These are phyloP conservation scores for Monilinia fructigena DNA, from an alignment of 2,329 filamentous ascomycete genomes.

Conservation along the genomic window DNA sequence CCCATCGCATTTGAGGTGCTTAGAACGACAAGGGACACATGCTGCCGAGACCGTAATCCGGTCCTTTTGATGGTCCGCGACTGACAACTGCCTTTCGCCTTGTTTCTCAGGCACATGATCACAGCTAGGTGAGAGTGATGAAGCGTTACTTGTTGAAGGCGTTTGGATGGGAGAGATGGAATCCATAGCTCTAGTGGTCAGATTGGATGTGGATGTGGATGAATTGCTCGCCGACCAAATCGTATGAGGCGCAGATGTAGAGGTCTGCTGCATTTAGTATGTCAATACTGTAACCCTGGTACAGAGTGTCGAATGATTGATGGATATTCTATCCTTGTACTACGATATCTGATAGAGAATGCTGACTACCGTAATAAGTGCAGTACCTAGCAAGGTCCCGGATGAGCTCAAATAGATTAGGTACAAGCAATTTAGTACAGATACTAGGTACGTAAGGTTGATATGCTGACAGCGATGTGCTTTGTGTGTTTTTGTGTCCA, in stretches of 20 bases:
- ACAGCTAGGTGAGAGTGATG: conserved; percentile 21
- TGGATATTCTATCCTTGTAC: conserved; percentile 18
- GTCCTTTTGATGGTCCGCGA: conserved; percentile 28
- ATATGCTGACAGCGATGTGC: conserved; percentile 8
- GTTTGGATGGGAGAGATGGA: conserved; percentile 20
- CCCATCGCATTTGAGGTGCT: conserved; percentile 78
- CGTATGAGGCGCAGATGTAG: conserved; percentile 26
- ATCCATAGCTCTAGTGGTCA: conserved; percentile 24
- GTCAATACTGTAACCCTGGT: conserved; percentile 15
- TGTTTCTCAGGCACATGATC: conserved; percentile 23
- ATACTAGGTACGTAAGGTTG: background rate
- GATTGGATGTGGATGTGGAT: conserved; percentile 24
- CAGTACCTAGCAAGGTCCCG: conserved; percentile 23
- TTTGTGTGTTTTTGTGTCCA: background rate
- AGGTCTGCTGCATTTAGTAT: conserved; percentile 22
- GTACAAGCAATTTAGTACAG: conserved; percentile 3
- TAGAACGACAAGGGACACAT: conserved; percentile 37
- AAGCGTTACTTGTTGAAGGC: conserved; percentile 23
- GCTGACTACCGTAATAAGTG: conserved; percentile 21
- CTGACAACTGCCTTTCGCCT: conserved; percentile 24
- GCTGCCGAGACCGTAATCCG: conserved; percentile 35
- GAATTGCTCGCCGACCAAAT: conserved; percentile 33
- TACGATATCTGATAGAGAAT: conserved; percentile 3
- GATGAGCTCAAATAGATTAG: conserved; percentile 20
- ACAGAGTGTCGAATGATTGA: conserved; percentile 18